phyloP scores from a whole-genome alignment of 2,329 filamentous ascomycete genomes.

The Colletotrichum magnum region DNA sequence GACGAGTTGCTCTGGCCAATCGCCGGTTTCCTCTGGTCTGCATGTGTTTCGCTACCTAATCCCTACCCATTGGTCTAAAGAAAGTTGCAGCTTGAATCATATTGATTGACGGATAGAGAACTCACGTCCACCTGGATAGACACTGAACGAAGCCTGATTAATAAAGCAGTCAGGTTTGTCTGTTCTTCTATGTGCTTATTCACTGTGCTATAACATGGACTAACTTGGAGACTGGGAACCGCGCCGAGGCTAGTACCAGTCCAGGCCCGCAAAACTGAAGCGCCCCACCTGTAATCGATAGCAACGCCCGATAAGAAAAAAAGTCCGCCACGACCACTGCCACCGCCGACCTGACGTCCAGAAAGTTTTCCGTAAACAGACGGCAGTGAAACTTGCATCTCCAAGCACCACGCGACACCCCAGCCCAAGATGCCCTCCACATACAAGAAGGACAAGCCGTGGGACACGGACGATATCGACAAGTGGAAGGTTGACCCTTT shows the following conservation, averaged over 20 bases:
- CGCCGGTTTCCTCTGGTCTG: no score
- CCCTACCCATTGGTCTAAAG: no score
- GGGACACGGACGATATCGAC: slow-evolving; percentile 97
- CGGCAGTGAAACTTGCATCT: slow-evolving; percentile 1
- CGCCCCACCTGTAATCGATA: slow-evolving; percentile 4
- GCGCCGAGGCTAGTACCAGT: not conserved
- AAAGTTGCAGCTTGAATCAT: no score
- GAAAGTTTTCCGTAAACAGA: slow-evolving; percentile 7
- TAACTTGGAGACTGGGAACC: not conserved
- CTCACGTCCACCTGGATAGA: no score
- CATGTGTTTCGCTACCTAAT: no score
- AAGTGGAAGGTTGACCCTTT: slow-evolving; percentile 96
- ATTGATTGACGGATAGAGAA: no score
- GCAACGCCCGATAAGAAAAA: slow-evolving; percentile 19
- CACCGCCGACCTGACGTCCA: not conserved
- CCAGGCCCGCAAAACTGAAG: not conserved
- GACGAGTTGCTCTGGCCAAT: no score
- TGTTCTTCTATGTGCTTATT: no score
- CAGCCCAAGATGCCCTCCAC: slow-evolving; percentile 81
- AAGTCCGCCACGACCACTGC: not conserved
- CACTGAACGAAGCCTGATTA: no score
- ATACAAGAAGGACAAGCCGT: slow-evolving; percentile 90
- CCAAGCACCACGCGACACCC: slow-evolving; percentile 10
- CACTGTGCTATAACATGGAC: no score
- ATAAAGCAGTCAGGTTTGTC: no score